Percentiles rank a stretch among this genome's conserved stretches.
Evolutionary conservation across 345 rosid species (phyloP).

Genomic region (Populus deltoides): DNA sequence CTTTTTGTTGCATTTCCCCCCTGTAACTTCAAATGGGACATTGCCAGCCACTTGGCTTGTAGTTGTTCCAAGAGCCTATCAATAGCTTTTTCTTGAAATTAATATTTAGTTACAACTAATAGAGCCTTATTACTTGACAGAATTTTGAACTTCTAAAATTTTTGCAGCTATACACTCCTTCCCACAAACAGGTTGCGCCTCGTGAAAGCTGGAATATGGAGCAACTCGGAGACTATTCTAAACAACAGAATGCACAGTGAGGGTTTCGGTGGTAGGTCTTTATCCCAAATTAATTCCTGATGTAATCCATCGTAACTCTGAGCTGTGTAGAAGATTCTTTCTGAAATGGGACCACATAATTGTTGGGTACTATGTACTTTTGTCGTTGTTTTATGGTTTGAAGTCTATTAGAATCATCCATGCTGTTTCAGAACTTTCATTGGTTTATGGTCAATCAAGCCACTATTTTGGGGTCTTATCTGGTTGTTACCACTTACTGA

Average conservation of each 20-base stretch:
- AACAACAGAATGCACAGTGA: constrained; percentile 37
- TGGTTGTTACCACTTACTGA: constrained; percentile 13
- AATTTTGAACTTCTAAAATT: constrained; percentile 2
- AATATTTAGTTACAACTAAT: too few relatives aligned
- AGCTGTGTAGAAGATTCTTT: constrained; percentile 24
- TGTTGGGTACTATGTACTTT: constrained; percentile 21
- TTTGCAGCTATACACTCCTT: constrained; percentile 67
- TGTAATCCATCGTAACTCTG: constrained; percentile 29
- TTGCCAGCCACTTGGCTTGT: not conserved
- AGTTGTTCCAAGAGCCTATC: not conserved
- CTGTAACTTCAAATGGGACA: not conserved
- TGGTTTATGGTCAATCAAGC: constrained; percentile 27
- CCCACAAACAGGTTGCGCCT: constrained; percentile 70
- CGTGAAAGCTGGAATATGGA: constrained; percentile 92
- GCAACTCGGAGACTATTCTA: constrained; percentile 58
- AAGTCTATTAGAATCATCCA: constrained; percentile 17
- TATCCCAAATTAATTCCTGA: constrained; percentile 23
- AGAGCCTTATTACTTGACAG: not conserved
- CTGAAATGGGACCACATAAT: constrained; percentile 26
- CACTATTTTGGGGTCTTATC: constrained; percentile 17
- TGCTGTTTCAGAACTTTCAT: constrained; percentile 15
- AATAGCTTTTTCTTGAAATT: not conserved
- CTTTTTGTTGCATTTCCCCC: not conserved
- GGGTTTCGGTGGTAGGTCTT: constrained; percentile 25
- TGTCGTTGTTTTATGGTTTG: constrained; percentile 10